Base-by-base conservation (phyloP, 768 basidiomycete genomes). In the Dictyophora rubrovolvata region DNA sequence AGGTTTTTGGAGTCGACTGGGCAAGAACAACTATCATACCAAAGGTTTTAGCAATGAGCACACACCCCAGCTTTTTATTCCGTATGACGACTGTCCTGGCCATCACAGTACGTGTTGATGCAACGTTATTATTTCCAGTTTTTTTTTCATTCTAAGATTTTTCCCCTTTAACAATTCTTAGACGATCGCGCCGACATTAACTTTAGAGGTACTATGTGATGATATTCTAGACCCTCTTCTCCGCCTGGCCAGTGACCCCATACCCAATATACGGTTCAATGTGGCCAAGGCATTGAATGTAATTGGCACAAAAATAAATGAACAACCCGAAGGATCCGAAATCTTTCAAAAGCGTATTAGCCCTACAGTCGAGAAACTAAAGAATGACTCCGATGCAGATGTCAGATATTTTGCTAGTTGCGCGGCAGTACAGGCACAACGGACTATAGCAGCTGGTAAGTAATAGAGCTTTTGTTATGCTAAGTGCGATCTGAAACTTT, bases 251-350 rank as follows among this genome's bases (percentile, higher is more conserved):
- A 77, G 78, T 54, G 96, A 99, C 69, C 84, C 90, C 11, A 98
- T 99, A 69, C 96, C 96, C 56, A 99, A 99, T 72, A 98, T 99
- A 71, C 90, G 96, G 37, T 99, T 99, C 79, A 98, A 98, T 70
- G 94, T 98, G 28, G 89, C 94, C 22, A 98, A 97, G 72, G 86
- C 89, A 23, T 75, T 98, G 65, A 95, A 98, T 74, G 84, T 92
- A 14, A 79, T 97, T 65, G 90, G 90, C 1, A 75, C 74, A 16
- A 80, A 87, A 0, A 85, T 89, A 63, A 83, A 80, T 18, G 71
- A 72, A 53, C 74, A 75, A 6, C 68, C 79, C 0, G 87, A 90
- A 56, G 96, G 95, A 7, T 80, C 76, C 54, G 81, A 86, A 62
- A 80, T 98, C 61, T 78, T 88, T 22, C 78, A 79, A 63, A 77